Evolutionary conservation across 164 flowering plant species (phyloP).

Genomic region (Vitis riparia): DNA sequence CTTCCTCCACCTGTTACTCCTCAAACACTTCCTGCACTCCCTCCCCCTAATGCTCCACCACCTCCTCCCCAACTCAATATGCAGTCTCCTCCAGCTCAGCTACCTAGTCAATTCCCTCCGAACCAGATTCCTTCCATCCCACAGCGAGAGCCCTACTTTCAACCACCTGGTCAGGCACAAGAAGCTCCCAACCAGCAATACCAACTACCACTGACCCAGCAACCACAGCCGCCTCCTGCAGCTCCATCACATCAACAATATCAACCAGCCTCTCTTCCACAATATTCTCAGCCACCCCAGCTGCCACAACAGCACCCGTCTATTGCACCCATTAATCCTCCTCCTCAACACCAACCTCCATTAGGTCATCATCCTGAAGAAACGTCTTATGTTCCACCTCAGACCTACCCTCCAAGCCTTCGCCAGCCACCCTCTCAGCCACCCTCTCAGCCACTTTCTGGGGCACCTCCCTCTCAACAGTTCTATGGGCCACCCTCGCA

Average conservation of each 20-base stretch:
- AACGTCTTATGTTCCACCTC: conserved; percentile 53
- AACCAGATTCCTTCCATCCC: conserved; percentile 41
- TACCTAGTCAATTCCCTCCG: conserved; percentile 40
- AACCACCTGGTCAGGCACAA: conserved; percentile 46
- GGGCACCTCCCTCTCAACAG: conserved; percentile 49
- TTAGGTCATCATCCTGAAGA: conserved; percentile 63
- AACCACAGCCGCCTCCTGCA: conserved; percentile 33
- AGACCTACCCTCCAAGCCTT: conserved; percentile 49
- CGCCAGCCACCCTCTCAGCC: conserved; percentile 53
- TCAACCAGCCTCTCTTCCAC: conserved; percentile 45
- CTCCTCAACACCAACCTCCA: conserved; percentile 51
- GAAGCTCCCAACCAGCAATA: conserved; percentile 62
- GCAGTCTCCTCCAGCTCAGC: conserved; percentile 32
- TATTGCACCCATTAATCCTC: conserved; percentile 33
- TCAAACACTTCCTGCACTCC: conserved; percentile 29
- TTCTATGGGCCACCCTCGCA: conserved; percentile 48
- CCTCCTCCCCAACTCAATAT: conserved; percentile 33
- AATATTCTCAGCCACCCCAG: conserved; percentile 53
- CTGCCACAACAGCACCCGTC: conserved; percentile 46
- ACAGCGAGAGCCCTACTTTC: conserved; percentile 47
- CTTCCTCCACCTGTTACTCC: conserved; percentile 35
- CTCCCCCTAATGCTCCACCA: conserved; percentile 32
- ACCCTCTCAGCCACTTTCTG: conserved; percentile 42
- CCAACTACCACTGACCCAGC: conserved; percentile 53
- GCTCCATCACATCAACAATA: conserved; percentile 49